phyloP scores from a whole-genome alignment of 2,329 filamentous ascomycete genomes.

The Ceratocystis colombiana region DNA sequence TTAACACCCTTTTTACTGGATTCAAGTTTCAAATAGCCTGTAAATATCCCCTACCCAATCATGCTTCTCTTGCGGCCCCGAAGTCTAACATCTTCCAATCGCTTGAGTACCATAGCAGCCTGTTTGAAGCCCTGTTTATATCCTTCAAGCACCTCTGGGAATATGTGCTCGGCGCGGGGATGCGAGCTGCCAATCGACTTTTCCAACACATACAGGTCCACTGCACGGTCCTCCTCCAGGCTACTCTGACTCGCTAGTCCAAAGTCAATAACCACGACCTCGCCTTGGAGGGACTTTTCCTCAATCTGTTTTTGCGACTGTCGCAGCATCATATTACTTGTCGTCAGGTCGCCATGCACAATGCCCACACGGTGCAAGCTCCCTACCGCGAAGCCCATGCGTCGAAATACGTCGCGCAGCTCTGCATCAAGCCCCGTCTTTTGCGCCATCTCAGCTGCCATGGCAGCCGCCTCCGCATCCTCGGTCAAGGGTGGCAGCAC shows the following conservation, averaged over 20 bases:
- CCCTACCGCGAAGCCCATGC: slow-evolving; percentile 62
- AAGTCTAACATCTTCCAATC: slow-evolving; percentile 84
- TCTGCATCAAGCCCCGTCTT: slow-evolving; percentile 38
- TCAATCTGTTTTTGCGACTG: slow-evolving; percentile 31
- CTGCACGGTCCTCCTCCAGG: slow-evolving; percentile 85
- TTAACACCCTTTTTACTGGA: background rate
- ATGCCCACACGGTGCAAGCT: slow-evolving; percentile 73
- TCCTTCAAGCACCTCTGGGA: slow-evolving; percentile 59
- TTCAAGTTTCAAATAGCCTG: background rate
- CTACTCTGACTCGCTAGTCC: slow-evolving; percentile 72
- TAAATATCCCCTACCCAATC: slow-evolving; percentile 54
- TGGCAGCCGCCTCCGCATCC: slow-evolving; percentile 8
- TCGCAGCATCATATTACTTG: slow-evolving; percentile 86
- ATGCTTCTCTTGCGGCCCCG: slow-evolving; percentile 94
- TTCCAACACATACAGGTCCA: slow-evolving; percentile 93
- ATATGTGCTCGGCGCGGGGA: slow-evolving; percentile 69
- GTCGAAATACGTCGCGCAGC: slow-evolving; percentile 54
- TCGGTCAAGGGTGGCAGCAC: slow-evolving; percentile 28
- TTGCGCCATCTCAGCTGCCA: slow-evolving; percentile 29
- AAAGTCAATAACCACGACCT: slow-evolving; percentile 88
- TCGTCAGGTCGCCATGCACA: slow-evolving; percentile 91
- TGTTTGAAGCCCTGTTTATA: slow-evolving; percentile 70
- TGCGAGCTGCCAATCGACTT: slow-evolving; percentile 92
- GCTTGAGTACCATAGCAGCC: slow-evolving; percentile 62
- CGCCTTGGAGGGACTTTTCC: slow-evolving; percentile 46